Base-by-base conservation (phyloP, 2,329 filamentous ascomycete species). In the Delphinella strobiligena region DNA sequence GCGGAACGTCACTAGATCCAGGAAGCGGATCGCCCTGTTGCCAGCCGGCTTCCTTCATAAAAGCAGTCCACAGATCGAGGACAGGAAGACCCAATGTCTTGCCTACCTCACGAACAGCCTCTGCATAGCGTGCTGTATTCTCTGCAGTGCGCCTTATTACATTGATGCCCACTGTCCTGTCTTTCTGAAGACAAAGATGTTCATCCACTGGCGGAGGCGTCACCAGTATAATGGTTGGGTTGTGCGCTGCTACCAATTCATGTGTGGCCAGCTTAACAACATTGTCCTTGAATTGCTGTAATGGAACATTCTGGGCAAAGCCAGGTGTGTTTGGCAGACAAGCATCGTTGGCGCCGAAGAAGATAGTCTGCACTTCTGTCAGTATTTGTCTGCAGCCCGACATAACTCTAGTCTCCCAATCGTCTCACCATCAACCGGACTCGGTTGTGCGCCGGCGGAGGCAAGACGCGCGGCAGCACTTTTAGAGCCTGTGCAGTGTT, bases 331-430 rank as follows among this genome's bases (percentile, higher is more conserved):
- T 64, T 3, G 76, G 72, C 3, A 93, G 59, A 40, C 78, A 78
- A 3, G 89, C 80, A 60, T 96, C 91, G 56, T 98, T 96, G 50
- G 91, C 85, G 14, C 91, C 91, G 44, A 95, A 78, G 48, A 93
- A 80, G 43, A 94, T 62, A 30, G 82, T 67, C 82, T 87, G 42
- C 5, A 12, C 3, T 4, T 3, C 3, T 17, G 29, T 19, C 11
- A 12, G n/a, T 18, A 19, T 11, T 5, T 11, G 9, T 1, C n/a
- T 4, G 1, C 7, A 4, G 3, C 22, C n/a, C n/a, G n/a, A n/a
- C n/a, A n/a, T n/a, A n/a, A n/a, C n/a, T n/a, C n/a, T n/a, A n/a
- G n/a, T n/a, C n/a, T n/a, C n/a, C n/a, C n/a, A n/a, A n/a, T n/a
- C n/a, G n/a, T n/a, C 69, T 52, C 58, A 83, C 80, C 47, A 89